These are phyloP conservation scores for Russula vinacea DNA, from an alignment of 768 basidiomycete species.

Conservation along the genomic window DNA sequence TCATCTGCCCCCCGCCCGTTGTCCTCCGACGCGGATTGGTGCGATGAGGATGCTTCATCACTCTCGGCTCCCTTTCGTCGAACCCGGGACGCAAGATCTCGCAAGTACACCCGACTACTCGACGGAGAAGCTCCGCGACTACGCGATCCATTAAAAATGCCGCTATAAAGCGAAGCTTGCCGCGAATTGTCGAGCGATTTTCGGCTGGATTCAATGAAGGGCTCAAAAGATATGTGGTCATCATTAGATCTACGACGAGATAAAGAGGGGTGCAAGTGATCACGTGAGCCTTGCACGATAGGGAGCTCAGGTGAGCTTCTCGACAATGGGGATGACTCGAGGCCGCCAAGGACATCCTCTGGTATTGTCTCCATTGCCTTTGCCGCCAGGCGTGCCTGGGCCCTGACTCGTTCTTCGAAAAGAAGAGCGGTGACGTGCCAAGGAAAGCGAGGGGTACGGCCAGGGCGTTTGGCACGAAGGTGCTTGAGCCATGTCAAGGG, in stretches of 20 bases:
- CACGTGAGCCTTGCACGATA: neutral
- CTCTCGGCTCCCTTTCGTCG: constrained; percentile 39
- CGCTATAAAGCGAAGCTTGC: constrained; percentile 39
- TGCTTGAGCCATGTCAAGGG: constrained; percentile 75
- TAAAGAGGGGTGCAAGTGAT: constrained; percentile 25
- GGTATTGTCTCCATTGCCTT: constrained; percentile 49
- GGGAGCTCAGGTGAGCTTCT: constrained; percentile 22
- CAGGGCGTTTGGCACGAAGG: constrained; percentile 47
- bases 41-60: constrained; percentile 49
- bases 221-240: constrained; percentile 57
- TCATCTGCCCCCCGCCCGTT: constrained; percentile 16
- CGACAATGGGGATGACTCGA: constrained; percentile 24
- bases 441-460: constrained; percentile 40
- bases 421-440: constrained; percentile 69
- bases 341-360: constrained; percentile 37
- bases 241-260: constrained; percentile 42
- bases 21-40: constrained; percentile 28
- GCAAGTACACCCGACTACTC: constrained; percentile 43
- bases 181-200: constrained; percentile 45
- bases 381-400: constrained; percentile 37
- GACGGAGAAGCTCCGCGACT: constrained; percentile 42
- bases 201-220: constrained; percentile 46
- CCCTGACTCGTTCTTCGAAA: constrained; percentile 60
- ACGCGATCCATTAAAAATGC: constrained; percentile 40
- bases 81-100: constrained; percentile 39